These are phyloP conservation scores for Nannizziopsis arthrosporioides DNA, from an alignment of 2,329 filamentous ascomycete genomes.

Conservation along the genomic window DNA sequence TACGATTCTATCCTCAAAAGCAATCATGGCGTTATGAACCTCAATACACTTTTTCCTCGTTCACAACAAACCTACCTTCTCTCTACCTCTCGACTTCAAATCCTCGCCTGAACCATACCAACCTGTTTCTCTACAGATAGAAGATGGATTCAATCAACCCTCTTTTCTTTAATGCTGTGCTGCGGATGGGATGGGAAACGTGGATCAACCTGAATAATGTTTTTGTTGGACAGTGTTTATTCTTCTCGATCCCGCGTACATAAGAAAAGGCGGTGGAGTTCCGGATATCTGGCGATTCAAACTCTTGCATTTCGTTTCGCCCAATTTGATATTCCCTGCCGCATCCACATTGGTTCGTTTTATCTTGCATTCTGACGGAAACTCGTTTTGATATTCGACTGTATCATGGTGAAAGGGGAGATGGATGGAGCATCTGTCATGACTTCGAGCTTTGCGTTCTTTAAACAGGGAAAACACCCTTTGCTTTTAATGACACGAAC, in stretches of 20 bases:
- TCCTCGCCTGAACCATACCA: not conserved
- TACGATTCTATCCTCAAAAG: slow-evolving; percentile 20
- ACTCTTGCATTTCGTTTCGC: slow-evolving; percentile 32
- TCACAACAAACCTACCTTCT: slow-evolving; percentile 7
- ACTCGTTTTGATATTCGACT: slow-evolving; percentile 11
- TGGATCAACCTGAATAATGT: slow-evolving; percentile 2
- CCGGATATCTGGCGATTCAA: slow-evolving; percentile 71
- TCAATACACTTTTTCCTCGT: slow-evolving; percentile 20
- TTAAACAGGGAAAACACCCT: not conserved
- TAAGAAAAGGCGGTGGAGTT: slow-evolving; percentile 43
- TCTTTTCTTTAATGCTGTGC: slow-evolving; percentile 25
- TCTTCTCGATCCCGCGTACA: slow-evolving; percentile 41
- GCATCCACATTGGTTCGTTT: not conserved
- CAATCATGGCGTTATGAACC: slow-evolving; percentile 27
- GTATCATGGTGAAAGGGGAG: slow-evolving; percentile 18
- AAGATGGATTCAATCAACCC: slow-evolving; percentile 37
- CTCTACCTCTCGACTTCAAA: slow-evolving; percentile 1
- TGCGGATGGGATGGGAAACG: slow-evolving; percentile 5
- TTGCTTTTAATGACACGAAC: slow-evolving; percentile 2
- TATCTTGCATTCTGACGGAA: slow-evolving; percentile 26
- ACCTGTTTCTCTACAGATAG: slow-evolving; percentile 28
- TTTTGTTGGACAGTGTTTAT: slow-evolving; percentile 8
- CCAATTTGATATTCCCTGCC: slow-evolving; percentile 32
- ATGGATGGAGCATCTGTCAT: slow-evolving; percentile 12
- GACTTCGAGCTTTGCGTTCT: slow-evolving; percentile 4